A percentile compares a stretch with the other conserved stretches of the same genome.
These are phyloP conservation scores for Quercus mongolica DNA, from an alignment of 306 rosid genomes.

Conservation along the genomic window DNA sequence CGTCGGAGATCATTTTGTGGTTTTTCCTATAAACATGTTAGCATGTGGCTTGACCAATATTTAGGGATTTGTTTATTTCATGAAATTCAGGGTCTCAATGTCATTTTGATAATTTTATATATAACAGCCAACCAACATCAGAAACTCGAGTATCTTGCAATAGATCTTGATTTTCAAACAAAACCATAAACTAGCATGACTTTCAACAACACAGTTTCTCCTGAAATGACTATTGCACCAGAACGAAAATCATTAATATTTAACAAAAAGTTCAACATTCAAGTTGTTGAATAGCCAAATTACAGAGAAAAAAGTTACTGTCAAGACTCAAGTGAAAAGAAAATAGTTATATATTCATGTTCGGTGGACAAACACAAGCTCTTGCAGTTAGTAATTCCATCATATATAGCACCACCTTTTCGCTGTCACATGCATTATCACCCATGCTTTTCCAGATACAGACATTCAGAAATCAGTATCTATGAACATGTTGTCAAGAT, in stretches of 20 bases:
- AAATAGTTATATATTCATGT: background rate
- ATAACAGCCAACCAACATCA: background rate
- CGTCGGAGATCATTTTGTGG: too few relatives aligned
- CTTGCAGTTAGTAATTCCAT: background rate
- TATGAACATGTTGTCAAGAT: conserved; percentile 6
- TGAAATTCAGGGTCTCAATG: too few relatives aligned
- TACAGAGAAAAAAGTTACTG: background rate
- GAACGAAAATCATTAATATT: background rate
- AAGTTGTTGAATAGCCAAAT: background rate
- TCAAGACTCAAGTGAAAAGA: background rate
- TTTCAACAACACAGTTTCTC: background rate
- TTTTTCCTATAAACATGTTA: too few relatives aligned
- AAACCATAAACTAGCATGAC: background rate
- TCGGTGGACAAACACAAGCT: background rate
- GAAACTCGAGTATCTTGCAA: background rate
- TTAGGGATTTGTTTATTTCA: too few relatives aligned
- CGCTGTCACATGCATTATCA: conserved; percentile 25
- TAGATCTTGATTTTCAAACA: background rate
- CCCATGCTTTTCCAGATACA: conserved; percentile 29
- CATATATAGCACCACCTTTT: conserved; percentile 10
- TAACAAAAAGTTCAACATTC: background rate
- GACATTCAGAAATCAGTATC: conserved; percentile 43
- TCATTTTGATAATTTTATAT: background rate
- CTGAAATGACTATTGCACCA: background rate
- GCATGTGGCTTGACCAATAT: too few relatives aligned